Conservation (phyloP, 2,329 filamentous ascomycete species). For the Paracamarosporium sp. region DNA sequence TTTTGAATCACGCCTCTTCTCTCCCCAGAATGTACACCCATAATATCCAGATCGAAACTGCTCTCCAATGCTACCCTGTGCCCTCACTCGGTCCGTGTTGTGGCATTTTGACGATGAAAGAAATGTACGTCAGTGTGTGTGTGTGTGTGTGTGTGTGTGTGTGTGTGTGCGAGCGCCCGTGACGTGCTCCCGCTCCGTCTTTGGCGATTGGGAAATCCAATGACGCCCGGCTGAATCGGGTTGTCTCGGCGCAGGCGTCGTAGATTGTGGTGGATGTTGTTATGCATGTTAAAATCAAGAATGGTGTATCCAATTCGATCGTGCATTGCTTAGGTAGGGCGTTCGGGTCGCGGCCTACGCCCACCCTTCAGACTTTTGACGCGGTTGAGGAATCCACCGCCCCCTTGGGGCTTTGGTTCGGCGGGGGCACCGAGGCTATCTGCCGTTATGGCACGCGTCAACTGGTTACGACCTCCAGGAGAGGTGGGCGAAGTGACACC, state of each 20-base stretch:
- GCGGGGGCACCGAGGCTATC: constrained; percentile 36
- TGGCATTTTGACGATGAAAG: neutral
- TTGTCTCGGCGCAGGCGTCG: neutral
- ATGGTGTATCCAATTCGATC: constrained; percentile 13
- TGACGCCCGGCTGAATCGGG: neutral
- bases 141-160: neutral
- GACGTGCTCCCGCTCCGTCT: neutral
- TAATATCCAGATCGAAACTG: constrained; percentile 1
- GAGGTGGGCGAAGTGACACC: constrained; percentile 31
- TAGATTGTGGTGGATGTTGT: neutral
- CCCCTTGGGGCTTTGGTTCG: constrained; percentile 30
- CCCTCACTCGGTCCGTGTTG: neutral
- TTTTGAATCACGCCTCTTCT: neutral
- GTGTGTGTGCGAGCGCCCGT: neutral
- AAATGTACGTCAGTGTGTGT: neutral
- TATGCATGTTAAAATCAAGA: constrained; percentile 16
- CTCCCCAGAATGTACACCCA: constrained; percentile 5
- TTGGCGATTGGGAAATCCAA: constrained; percentile 3
- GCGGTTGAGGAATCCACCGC: constrained; percentile 42
- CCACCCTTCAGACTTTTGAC: constrained; percentile 49
- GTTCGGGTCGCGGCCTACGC: constrained; percentile 40
- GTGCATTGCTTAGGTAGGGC: constrained; percentile 32
- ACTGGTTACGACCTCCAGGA: constrained; percentile 34
- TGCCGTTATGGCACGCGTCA: constrained; percentile 41
- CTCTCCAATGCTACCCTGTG: neutral